A percentile compares a stretch with the other conserved stretches of the same genome.
These are phyloP conservation scores for Gleditsia sinensis DNA, from an alignment of 306 rosid species.

Conservation along the genomic window DNA sequence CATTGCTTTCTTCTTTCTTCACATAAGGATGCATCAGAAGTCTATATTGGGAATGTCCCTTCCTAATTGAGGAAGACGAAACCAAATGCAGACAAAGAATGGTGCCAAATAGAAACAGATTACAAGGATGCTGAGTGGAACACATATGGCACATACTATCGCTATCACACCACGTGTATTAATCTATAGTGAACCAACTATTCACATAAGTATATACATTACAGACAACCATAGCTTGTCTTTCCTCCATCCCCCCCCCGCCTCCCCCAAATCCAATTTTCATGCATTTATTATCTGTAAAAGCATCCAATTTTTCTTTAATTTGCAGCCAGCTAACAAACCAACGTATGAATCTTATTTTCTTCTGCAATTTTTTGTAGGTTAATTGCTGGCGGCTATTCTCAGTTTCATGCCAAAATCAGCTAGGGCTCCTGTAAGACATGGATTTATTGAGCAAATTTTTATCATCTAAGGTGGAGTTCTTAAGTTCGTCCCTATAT, in stretches of 20 bases:
- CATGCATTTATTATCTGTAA: not conserved
- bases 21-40: slow-evolving; percentile 5
- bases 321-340: slow-evolving; percentile 13
- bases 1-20: not conserved
- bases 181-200: not conserved
- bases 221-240: not conserved
- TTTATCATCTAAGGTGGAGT: slow-evolving; percentile 29
- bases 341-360: not conserved
- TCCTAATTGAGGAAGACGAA: not conserved
- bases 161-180: not conserved
- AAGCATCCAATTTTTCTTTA: not conserved
- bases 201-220: not conserved
- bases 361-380: slow-evolving; percentile 10
- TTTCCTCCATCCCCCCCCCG: slow-evolving; percentile 11
- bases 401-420: not conserved
- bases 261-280: slow-evolving; percentile 1
- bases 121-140: not conserved
- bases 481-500: slow-evolving; percentile 33
- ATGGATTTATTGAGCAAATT: slow-evolving; percentile 31
- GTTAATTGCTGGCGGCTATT: not conserved
- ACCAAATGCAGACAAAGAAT: not conserved
- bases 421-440: not conserved
- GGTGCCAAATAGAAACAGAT: slow-evolving; percentile 4
- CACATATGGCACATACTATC: not conserved
- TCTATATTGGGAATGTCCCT: not conserved